A percentile compares a stretch with the other conserved stretches of the same genome.
These are phyloP conservation scores for Taiwanofungus camphoratus DNA, from an alignment of 1,284 basidiomycete species.

Conservation along the genomic window DNA sequence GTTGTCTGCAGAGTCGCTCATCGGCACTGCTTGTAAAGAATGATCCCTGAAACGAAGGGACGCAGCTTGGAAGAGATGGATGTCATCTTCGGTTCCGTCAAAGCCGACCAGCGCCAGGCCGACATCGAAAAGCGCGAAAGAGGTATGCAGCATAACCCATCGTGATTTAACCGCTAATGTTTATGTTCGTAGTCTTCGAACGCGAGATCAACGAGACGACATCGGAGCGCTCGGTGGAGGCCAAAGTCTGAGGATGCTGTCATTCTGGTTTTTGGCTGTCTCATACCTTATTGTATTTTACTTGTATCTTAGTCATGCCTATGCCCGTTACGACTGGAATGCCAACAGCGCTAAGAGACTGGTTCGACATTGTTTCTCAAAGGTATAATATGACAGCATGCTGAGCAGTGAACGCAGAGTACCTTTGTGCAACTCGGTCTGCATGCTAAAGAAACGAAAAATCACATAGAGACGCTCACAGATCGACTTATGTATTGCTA, in stretches of 20 bases:
- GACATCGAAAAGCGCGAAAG: slow-evolving; percentile 45
- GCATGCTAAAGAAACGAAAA: no score
- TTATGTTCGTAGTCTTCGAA: slow-evolving; percentile 13
- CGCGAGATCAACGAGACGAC: slow-evolving; percentile 17
- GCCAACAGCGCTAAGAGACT: no score
- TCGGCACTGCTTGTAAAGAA: slow-evolving; percentile 31
- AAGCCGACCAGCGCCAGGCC: slow-evolving; percentile 48
- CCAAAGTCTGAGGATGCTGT: slow-evolving; percentile 20
- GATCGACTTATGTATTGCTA: no score
- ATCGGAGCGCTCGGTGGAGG: slow-evolving; percentile 17
- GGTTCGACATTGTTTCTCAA: no score
- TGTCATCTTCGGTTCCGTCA: slow-evolving; percentile 68
- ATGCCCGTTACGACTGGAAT: no score
- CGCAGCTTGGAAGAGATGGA: slow-evolving; percentile 77
- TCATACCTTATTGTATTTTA: no score
- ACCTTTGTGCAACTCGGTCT: no score
- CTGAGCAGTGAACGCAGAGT: no score
- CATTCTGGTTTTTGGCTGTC: no score
- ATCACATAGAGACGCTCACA: no score
- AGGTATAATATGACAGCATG: no score
- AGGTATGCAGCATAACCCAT: slow-evolving; percentile 22
- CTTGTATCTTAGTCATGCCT: no score
- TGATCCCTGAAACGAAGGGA: slow-evolving; percentile 75
- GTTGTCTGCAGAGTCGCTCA: neutral
- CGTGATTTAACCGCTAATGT: neutral